Percentiles rank a stretch among this genome's conserved stretches.
phyloP scores from a whole-genome alignment of 148 eudicot genomes.

The Rhododendron williamsianum region DNA sequence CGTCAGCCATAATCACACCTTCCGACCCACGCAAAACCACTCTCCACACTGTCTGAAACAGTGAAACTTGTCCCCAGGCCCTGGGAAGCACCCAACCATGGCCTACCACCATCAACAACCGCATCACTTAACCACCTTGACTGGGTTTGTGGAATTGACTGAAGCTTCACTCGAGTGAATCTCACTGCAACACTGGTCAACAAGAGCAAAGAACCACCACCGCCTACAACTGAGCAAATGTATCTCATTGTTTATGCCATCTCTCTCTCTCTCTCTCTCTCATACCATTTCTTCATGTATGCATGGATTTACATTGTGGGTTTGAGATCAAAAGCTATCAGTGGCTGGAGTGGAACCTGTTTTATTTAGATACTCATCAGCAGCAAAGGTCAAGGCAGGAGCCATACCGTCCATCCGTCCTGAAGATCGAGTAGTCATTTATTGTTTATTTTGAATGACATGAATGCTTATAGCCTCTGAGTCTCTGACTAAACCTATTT shows the following conservation, averaged over 20 bases:
- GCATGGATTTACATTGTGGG: not conserved
- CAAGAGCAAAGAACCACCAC: not conserved
- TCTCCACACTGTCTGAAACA: not conserved
- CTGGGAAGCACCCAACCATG: not conserved
- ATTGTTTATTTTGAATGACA: not conserved
- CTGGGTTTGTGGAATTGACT: not conserved
- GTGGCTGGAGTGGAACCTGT: not conserved
- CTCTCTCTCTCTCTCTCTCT: not conserved
- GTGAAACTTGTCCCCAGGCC: not conserved
- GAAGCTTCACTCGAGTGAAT: not conserved
- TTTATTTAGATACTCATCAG: not conserved
- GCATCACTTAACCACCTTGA: not conserved
- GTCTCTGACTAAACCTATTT: not conserved
- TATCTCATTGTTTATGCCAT: not conserved
- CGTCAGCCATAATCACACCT: not conserved
- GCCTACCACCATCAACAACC: not conserved
- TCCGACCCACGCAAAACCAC: not conserved
- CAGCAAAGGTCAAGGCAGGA: not conserved
- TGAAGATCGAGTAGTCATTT: not conserved
- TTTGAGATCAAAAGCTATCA: not conserved
- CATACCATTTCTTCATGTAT: not conserved
- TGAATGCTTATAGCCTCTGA: not conserved
- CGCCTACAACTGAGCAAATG: not conserved
- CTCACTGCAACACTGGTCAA: not conserved
- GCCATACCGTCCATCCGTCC: not conserved